phyloP scores from a whole-genome alignment of 2,329 filamentous ascomycete species.

The Geosmithia putterillii region DNA sequence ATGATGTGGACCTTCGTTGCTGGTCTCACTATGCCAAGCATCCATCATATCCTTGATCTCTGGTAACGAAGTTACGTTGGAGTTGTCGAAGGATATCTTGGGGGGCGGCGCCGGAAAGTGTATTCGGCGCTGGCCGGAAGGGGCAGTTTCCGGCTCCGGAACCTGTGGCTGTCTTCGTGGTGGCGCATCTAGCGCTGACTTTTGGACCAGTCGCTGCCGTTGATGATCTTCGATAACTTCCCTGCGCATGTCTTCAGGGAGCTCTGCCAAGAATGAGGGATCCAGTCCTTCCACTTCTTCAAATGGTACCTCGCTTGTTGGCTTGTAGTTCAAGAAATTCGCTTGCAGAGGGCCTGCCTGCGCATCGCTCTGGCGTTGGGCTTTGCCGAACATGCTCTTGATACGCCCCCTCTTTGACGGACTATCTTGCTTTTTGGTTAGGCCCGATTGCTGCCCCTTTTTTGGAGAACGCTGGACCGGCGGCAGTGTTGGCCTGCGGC shows the following conservation, averaged over 20 bases:
- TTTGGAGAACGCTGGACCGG: conserved; percentile 38
- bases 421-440: conserved; percentile 40
- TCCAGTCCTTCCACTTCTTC: conserved; percentile 41
- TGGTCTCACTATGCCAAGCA: conserved; percentile 65
- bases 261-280: conserved; percentile 63
- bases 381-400: conserved; percentile 26
- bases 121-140: conserved; percentile 27
- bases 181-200: conserved; percentile 32
- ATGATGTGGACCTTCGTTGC: conserved; percentile 60
- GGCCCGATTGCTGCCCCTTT: conserved; percentile 36
- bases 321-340: conserved; percentile 46
- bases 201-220: conserved; percentile 42
- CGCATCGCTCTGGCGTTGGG: conserved; percentile 38
- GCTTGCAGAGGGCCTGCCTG: conserved; percentile 58
- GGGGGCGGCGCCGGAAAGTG: conserved; percentile 32
- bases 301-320: conserved; percentile 12
- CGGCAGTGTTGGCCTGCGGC: conserved; percentile 20
- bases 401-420: conserved; percentile 52
- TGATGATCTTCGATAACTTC: conserved; percentile 68
- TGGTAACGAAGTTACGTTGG: conserved; percentile 24
- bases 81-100: conserved; percentile 32
- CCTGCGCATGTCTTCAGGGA: conserved; percentile 67
- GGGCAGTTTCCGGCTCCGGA: conserved; percentile 5
- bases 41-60: conserved; percentile 65
- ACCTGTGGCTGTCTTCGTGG: conserved; percentile 8